Evolutionary conservation across 768 basidiomycete species (phyloP).

Genomic region (Mycena galopus): DNA sequence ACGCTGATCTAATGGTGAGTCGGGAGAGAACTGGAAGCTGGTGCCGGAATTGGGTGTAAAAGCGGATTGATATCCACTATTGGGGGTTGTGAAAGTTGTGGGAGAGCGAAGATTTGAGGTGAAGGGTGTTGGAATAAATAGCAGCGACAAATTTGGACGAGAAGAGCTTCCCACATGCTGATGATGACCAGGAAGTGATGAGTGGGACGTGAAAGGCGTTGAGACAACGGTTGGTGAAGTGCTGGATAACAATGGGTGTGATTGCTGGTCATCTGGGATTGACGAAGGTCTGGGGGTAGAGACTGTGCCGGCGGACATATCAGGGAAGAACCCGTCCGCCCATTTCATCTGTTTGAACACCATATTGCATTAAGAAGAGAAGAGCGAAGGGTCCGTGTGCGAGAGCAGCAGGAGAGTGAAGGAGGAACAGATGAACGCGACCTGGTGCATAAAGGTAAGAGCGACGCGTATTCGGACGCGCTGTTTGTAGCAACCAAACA

Average conservation of each 20-base stretch:
- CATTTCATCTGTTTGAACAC: neutral
- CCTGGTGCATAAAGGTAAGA: neutral
- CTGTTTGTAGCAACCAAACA: constrained; percentile 5
- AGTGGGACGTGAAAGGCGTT: neutral
- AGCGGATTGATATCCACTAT: neutral
- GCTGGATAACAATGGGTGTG: too few relatives aligned
- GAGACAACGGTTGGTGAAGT: neutral
- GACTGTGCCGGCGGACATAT: too few relatives aligned
- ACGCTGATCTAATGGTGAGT: neutral
- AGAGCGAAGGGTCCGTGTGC: neutral
- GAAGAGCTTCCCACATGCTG: neutral
- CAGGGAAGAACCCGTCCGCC: too few relatives aligned
- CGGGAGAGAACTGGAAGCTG: neutral
- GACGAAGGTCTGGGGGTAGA: neutral
- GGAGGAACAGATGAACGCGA: neutral
- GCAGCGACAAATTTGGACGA: neutral
- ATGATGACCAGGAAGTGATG: neutral
- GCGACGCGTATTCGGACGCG: neutral
- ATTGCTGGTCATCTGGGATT: neutral
- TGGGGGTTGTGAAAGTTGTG: neutral
- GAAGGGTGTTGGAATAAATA: too few relatives aligned
- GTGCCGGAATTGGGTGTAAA: neutral
- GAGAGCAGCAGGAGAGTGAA: neutral
- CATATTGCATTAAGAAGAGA: neutral
- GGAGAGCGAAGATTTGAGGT: too few relatives aligned